Evolutionary conservation across 2,329 filamentous ascomycete genomes (phyloP).

Genomic region (Exophiala calicioides): DNA sequence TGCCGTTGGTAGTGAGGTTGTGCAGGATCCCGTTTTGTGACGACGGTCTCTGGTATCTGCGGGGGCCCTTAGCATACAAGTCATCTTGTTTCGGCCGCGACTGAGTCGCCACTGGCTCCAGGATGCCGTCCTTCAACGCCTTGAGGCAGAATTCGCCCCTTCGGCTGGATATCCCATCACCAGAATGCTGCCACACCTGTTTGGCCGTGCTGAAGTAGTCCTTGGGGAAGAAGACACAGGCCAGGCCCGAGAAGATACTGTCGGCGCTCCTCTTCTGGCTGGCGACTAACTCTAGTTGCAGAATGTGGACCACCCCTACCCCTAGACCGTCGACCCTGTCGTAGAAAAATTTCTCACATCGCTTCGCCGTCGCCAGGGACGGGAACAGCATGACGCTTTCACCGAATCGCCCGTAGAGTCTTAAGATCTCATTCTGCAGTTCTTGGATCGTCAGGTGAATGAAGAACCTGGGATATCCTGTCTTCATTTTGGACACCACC

Average conservation of each 20-base stretch:
- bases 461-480: constrained; percentile 94
- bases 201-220: constrained; percentile 74
- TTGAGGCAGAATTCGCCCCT: constrained; percentile 85
- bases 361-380: constrained; percentile 65
- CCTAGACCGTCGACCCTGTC: constrained; percentile 58
- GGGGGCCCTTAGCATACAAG: constrained; percentile 67
- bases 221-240: constrained; percentile 69
- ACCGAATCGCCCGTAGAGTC: constrained; percentile 59
- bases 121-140: constrained; percentile 68
- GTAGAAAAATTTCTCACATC: constrained; percentile 73
- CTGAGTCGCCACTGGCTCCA: constrained; percentile 43
- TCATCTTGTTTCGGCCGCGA: constrained; percentile 24
- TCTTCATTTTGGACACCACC: constrained; percentile 82
- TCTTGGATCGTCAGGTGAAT: constrained; percentile 79
- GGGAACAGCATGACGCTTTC: constrained; percentile 78
- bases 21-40: constrained; percentile 50
- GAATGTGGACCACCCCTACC: constrained; percentile 52
- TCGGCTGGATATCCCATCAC: constrained; percentile 87
- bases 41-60: constrained; percentile 70
- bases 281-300: constrained; percentile 66
- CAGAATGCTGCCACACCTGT: constrained; percentile 95
- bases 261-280: constrained; percentile 47
- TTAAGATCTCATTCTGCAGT: constrained; percentile 68
- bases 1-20: constrained; percentile 31
- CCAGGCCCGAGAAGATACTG: constrained; percentile 62